Evolutionary conservation across 805 yeast species (phyloP), one percentile per base, ranked within the genome.

Genomic region (Lachancea mirantina): DNA sequence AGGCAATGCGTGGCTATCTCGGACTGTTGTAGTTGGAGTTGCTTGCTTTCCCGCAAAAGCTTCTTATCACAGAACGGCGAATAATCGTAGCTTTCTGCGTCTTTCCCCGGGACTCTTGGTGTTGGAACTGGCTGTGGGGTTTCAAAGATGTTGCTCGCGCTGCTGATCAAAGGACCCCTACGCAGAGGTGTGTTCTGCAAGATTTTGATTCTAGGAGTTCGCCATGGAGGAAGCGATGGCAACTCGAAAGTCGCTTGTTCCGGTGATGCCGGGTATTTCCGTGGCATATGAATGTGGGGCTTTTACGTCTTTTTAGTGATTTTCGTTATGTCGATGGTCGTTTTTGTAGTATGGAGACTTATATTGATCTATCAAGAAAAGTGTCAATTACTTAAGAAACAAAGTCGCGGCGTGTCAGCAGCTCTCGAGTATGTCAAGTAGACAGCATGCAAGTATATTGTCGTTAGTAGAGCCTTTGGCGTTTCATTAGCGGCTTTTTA

Each of bases 1-100:
- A 47, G 29, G 26, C 55, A 50, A 36, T 55, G 61, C 16, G 50
- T 49, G 13, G 59, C 55, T 23, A 46, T 40, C 29, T 55, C 61
- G 6, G 55, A 37, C 14, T 29, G 34, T 3, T 45, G 35, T 20
- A 41, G 32, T 13, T 39, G 42, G 1, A 40, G 40, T 1, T 42
- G 28, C 35, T 49, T 55, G 15, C 49, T 48, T 22, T 46, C 43
- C n/a, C 44, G 32, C 10, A 55, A 23, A 19, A 47, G 31, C n/a
- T 35, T 32, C 23, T 51, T 49, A 11, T 40, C 36, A 14, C 42
- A 36, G 19, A 54, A 42, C 6, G 59, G 53, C 2, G 30, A 23
- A 29, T 43, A 51, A 33, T 54, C 36, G 40, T 49, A 49, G 5
- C 25, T 29, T n/a, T 24, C 34, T 8, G 26, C 11, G 19, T 28